Percentiles rank a stretch among this genome's conserved stretches.
These are phyloP conservation scores for Anaeramoeba flamelloides DNA, from an alignment of 78 protist species.

Conservation along the genomic window DNA sequence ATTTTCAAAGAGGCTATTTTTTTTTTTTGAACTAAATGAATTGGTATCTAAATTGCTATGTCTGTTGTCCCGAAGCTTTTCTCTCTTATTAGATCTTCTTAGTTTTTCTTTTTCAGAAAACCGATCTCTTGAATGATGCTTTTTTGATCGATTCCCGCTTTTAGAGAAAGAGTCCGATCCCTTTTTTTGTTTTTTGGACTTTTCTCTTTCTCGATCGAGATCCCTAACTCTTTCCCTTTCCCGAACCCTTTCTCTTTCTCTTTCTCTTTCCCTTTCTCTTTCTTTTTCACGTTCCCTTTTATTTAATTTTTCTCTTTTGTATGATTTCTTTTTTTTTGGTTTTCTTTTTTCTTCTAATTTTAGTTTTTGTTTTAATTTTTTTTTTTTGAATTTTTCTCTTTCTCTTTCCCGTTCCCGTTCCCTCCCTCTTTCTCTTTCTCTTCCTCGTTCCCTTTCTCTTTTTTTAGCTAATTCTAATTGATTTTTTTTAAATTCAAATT, in stretches of 20 bases:
- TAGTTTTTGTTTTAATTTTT: neutral
- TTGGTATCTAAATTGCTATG: too few species aligned
- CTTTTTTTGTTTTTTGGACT: too few species aligned
- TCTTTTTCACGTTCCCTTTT: neutral
- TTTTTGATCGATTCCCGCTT: too few species aligned
- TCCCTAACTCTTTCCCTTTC: neutral
- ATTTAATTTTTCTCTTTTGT: neutral
- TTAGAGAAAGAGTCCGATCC: too few species aligned
- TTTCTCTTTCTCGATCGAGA: conserved; percentile 2
- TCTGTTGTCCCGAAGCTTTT: too few species aligned
- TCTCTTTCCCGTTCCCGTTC: neutral
- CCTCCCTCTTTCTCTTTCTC: neutral
- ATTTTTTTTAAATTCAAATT: neutral
- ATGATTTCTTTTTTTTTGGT: neutral
- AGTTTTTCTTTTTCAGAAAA: too few species aligned
- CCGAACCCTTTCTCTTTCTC: conserved; percentile 1
- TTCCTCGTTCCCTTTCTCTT: neutral
- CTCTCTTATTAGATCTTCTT: too few species aligned
- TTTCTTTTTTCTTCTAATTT: neutral
- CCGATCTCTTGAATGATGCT: too few species aligned
- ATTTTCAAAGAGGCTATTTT: too few species aligned
- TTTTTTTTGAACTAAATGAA: too few species aligned
- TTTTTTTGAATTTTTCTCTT: neutral
- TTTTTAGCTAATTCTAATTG: conserved; percentile 3
- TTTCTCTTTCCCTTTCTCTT: neutral